Percentiles rank a stretch among this genome's conserved stretches.
Evolutionary conservation across 768 basidiomycete genomes (phyloP).

Genomic region (Psilocybe azurescens): DNA sequence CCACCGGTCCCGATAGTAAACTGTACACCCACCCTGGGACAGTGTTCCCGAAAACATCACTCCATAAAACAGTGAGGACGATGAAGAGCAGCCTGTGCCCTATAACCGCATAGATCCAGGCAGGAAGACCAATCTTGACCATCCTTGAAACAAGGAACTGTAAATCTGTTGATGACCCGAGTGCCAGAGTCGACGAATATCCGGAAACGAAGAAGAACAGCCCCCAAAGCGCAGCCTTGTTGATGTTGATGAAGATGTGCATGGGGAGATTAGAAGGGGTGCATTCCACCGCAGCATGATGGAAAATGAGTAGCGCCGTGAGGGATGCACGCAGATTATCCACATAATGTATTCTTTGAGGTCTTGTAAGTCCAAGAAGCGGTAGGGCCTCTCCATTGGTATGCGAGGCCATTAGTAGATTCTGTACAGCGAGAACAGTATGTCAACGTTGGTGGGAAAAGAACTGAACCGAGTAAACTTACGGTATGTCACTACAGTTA

Average conservation of each 20-base stretch:
- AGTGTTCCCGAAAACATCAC: conserved; percentile 16
- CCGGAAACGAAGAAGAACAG: conserved; percentile 33
- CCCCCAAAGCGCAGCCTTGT: conserved; percentile 27
- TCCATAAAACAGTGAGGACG: conserved; percentile 10
- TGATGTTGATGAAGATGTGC: conserved; percentile 14
- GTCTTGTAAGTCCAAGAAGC: background rate
- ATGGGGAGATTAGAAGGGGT: background rate
- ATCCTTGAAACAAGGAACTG: conserved; percentile 14
- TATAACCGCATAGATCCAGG: conserved; percentile 20
- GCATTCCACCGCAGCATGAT: conserved; percentile 27
- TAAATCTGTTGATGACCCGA: conserved; percentile 13
- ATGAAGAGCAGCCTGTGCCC: conserved; percentile 10
- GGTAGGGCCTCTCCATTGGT: conserved; percentile 2
- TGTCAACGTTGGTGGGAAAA: no score
- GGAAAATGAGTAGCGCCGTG: conserved; percentile 25
- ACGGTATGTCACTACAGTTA: no score
- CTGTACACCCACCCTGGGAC: conserved; percentile 1
- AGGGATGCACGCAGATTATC: conserved; percentile 32
- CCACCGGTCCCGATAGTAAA: conserved; percentile 21
- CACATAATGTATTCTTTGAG: conserved; percentile 23
- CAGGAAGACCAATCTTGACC: conserved; percentile 23
- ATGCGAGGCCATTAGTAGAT: background rate
- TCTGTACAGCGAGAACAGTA: no score
- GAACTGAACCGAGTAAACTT: no score
- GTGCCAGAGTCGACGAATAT: conserved; percentile 24